Conservation (phyloP, 73 alveolate genomes). For the Stentor roeselii region DNA sequence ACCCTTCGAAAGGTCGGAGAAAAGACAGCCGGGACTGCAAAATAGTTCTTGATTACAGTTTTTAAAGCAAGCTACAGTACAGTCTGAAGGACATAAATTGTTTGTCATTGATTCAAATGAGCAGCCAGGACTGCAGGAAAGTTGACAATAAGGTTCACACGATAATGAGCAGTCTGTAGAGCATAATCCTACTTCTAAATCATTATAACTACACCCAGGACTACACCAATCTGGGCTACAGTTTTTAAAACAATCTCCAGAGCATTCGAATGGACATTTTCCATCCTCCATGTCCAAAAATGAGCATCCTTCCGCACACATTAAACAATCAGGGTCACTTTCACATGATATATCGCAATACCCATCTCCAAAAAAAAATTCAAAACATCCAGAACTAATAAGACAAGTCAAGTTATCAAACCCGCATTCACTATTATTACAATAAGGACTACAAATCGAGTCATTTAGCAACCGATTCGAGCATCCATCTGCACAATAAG, state of each 20-base stretch:
- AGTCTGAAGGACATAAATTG: neutral
- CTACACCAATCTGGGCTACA: neutral
- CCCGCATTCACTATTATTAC: neutral
- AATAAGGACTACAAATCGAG: neutral
- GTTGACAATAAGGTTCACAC: too few relatives aligned
- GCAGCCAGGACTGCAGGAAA: neutral
- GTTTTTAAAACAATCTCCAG: neutral
- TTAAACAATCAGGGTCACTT: neutral
- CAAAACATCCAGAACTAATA: neutral
- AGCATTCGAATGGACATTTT: neutral
- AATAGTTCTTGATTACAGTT: neutral
- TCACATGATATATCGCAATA: neutral
- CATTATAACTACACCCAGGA: neutral
- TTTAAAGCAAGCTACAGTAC: neutral
- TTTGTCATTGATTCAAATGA: neutral
- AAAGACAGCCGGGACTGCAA: neutral
- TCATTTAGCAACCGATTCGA: neutral
- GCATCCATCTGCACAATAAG: neutral
- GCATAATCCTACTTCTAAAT: neutral
- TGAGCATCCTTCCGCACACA: neutral
- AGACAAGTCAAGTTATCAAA: neutral
- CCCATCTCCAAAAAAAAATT: neutral
- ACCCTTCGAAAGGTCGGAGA: neutral
- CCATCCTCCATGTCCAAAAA: neutral
- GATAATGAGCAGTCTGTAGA: too few relatives aligned